Base-by-base conservation (phyloP, 768 basidiomycete genomes). In the Termitomyces sp. region DNA sequence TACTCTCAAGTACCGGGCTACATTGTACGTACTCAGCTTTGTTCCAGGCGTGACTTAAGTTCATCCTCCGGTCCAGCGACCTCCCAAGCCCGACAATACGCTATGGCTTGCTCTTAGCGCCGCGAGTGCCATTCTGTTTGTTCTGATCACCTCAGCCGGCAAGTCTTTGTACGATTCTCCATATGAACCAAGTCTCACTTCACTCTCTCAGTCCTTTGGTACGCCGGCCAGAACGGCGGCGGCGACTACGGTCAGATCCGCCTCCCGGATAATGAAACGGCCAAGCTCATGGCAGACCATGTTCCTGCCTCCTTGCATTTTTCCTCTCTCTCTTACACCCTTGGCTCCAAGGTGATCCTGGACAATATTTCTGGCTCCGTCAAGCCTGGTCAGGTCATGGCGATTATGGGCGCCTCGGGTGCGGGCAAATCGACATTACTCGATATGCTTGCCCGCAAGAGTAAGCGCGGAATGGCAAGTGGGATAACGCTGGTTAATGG, bases 361-460 rank as follows among this genome's bases (percentile, higher is more conserved):
- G 84, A 87, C 61, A 76, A 77, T 49, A 87, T 98, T 53, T 86
- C 87, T 0, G 96, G 96, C 3, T 79, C 81, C 10, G 90, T 93
- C 44, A 84, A 88, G 62, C 89, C 94, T 0, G 96, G 96, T 7
- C 89, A 94, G 68, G 76, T 98, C 50, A 86, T 95, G 75, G 96
- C 94, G 1, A 91, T 98, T 63, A 94, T 98, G 89, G 96, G 96
- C 57, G 93, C 94, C 0, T 96, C 94, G 0, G 96, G 95, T 19
- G 94, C 95, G 0, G 96, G 96, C 45, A 98, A 98, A 71, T 95
- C 94, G 2, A 98, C 97, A 0, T 81, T 98, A 64, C 85, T 99
- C 46, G 97, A 99, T 67, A 95, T 98, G 60, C 84, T 99, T 19
- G 97, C 96, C 10, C 79, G 91, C 52, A 95, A 94, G 71, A 74